These are phyloP conservation scores for Podospora bellae-mahoneyi DNA, from an alignment of 495 filamentous ascomycete species.

Conservation along the genomic window DNA sequence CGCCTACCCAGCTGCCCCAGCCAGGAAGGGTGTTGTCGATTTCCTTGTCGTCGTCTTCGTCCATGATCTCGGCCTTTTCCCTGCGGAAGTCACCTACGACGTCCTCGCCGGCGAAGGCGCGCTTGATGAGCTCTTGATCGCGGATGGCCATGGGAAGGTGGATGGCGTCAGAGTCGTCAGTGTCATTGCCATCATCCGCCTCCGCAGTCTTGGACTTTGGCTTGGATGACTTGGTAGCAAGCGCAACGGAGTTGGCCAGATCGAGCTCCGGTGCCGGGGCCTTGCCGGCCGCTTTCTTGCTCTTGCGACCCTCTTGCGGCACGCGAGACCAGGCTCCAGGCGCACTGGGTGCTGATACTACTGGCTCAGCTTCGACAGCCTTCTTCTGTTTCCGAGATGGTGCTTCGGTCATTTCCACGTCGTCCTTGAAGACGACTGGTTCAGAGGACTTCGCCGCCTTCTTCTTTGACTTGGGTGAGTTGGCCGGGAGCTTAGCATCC, in stretches of 20 bases:
- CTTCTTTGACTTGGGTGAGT: constrained; percentile 13
- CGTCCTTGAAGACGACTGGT: constrained; percentile 1
- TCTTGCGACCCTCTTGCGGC: constrained; percentile 31
- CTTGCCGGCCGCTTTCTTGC: constrained; percentile 29
- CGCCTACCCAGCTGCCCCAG: constrained; percentile 86
- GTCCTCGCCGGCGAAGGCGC: constrained; percentile 86
- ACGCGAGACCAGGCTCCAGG: constrained; percentile 39
- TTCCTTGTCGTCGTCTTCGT: constrained; percentile 81
- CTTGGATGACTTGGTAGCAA: constrained; percentile 28
- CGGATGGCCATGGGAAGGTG: constrained; percentile 61
- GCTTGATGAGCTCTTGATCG: constrained; percentile 76
- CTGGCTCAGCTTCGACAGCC: neutral
- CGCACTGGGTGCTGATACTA: constrained; percentile 15
- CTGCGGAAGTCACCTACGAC: constrained; percentile 76
- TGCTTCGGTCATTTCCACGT: neutral
- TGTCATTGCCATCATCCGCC: constrained; percentile 30
- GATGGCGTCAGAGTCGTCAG: constrained; percentile 57
- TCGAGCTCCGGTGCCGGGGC: constrained; percentile 37
- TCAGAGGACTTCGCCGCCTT: constrained; percentile 11
- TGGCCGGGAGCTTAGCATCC: constrained; percentile 14
- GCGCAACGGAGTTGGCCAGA: constrained; percentile 36
- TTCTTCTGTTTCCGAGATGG: neutral
- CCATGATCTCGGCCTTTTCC: constrained; percentile 70
- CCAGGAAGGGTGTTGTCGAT: constrained; percentile 83
- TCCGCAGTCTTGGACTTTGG: constrained; percentile 15